phyloP scores from a whole-genome alignment of 1,284 basidiomycete species.

The Naganishia sp. region DNA sequence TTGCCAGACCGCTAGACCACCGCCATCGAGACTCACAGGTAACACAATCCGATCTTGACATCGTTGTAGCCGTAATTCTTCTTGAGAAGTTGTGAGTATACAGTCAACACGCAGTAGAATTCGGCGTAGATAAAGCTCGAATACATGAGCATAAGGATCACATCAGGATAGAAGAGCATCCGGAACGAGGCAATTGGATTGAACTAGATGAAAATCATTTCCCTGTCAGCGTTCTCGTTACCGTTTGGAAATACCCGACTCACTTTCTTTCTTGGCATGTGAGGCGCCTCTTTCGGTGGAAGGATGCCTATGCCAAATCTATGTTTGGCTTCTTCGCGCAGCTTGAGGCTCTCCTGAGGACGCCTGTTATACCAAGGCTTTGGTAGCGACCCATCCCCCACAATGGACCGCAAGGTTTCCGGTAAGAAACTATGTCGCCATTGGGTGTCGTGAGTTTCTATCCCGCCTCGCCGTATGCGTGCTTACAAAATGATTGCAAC shows the following conservation, averaged over 20 bases:
- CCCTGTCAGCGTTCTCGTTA: no score
- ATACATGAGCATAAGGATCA: slow-evolving; percentile 45
- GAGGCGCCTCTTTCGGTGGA: slow-evolving; percentile 6
- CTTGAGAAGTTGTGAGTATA: slow-evolving; percentile 50
- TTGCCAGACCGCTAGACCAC: no score
- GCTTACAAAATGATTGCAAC: slow-evolving; percentile 44
- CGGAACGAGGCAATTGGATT: slow-evolving; percentile 47
- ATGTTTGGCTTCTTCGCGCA: slow-evolving; percentile 34
- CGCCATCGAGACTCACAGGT: slow-evolving; percentile 42
- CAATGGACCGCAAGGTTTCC: slow-evolving; percentile 51
- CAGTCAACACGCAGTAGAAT: slow-evolving; percentile 50
- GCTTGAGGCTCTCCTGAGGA: slow-evolving; percentile 34
- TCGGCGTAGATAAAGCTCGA: slow-evolving; percentile 49
- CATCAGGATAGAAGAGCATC: slow-evolving; percentile 49
- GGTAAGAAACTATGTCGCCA: slow-evolving; percentile 42
- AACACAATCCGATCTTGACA: slow-evolving; percentile 52
- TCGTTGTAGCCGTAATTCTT: slow-evolving; percentile 46
- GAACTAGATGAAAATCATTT: slow-evolving; percentile 37
- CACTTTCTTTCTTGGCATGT: slow-evolving; percentile 35
- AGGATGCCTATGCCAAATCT: slow-evolving; percentile 28
- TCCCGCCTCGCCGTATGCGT: background rate
- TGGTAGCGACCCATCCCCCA: slow-evolving; percentile 51
- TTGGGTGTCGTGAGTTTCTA: background rate
- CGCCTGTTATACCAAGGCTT: slow-evolving; percentile 48
- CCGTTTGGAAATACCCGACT: background rate